These are phyloP conservation scores for Sequoia sempervirens DNA, from an alignment of 75 land plant species.

Conservation along the genomic window DNA sequence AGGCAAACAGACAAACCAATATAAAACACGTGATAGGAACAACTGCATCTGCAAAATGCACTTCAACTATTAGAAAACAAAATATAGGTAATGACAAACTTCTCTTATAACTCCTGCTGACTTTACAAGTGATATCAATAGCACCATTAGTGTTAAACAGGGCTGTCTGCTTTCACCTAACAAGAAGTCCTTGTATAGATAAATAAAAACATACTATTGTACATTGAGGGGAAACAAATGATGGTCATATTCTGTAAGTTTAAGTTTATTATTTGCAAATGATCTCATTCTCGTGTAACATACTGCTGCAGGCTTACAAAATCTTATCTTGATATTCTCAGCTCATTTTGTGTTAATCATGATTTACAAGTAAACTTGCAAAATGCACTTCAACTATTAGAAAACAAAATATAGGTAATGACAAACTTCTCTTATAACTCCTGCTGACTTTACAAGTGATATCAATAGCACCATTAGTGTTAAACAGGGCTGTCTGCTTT, in stretches of 20 bases:
- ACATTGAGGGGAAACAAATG: no score
- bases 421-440: neutral
- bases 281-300: neutral
- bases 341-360: neutral
- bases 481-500: no score
- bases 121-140: no score
- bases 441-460: no score
- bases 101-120: neutral
- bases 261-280: neutral
- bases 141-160: no score
- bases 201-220: no score
- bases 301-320: neutral
- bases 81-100: neutral
- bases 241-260: neutral
- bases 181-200: no score
- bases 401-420: neutral
- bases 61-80: neutral
- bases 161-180: no score
- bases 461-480: no score
- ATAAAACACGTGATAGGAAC: conserved; percentile 69
- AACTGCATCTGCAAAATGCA: conserved; percentile 60
- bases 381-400: conserved; percentile 6
- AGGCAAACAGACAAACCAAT: conserved; percentile 64
- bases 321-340: neutral
- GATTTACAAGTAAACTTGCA: conserved; percentile 20